A percentile compares a stretch with the other conserved stretches of the same genome.
Conservation (phyloP, 2,329 filamentous ascomycete species). For the Proliferodiscus dingleyae region DNA sequence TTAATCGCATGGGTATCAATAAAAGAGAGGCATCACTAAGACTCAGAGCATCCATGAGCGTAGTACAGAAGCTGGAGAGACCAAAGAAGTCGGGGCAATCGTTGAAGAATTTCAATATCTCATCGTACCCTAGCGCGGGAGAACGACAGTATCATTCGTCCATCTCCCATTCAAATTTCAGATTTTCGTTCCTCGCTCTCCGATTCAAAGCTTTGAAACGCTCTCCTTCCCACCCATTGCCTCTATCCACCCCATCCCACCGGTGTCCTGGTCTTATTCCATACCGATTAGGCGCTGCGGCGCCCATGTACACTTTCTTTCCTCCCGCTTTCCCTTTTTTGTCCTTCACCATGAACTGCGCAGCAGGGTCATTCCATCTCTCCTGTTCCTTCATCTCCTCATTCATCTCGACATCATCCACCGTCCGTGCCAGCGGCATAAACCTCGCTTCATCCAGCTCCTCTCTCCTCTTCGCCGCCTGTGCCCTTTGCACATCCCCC, state of each 20-base stretch:
- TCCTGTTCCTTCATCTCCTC: constrained; percentile 68
- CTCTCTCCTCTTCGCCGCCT: constrained; percentile 60
- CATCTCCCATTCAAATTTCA: constrained; percentile 96
- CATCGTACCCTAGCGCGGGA: no score
- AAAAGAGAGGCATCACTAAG: no score
- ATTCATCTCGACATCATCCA: constrained; percentile 86
- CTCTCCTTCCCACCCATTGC: constrained; percentile 90
- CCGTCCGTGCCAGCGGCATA: constrained; percentile 72
- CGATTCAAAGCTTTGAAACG: constrained; percentile 86
- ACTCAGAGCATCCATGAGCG: no score
- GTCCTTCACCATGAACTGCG: constrained; percentile 61
- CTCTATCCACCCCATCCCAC: constrained; percentile 95
- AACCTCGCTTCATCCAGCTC: constrained; percentile 74
- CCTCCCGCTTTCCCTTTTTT: constrained; percentile 20
- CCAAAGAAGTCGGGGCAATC: no score
- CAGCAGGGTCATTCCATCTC: constrained; percentile 93
- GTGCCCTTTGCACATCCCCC: constrained; percentile 77
- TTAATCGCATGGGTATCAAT: no score
- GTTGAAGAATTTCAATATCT: no score
- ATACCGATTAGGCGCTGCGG: constrained; percentile 85
- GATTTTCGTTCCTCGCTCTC: constrained; percentile 66
- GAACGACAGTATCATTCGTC: constrained; percentile 63
- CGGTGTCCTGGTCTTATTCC: constrained; percentile 86
- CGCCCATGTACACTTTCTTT: constrained; percentile 62
- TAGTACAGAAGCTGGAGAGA: no score